Conservation (phyloP, 495 filamentous ascomycete genomes). For the Daldinia caldariorum region DNA sequence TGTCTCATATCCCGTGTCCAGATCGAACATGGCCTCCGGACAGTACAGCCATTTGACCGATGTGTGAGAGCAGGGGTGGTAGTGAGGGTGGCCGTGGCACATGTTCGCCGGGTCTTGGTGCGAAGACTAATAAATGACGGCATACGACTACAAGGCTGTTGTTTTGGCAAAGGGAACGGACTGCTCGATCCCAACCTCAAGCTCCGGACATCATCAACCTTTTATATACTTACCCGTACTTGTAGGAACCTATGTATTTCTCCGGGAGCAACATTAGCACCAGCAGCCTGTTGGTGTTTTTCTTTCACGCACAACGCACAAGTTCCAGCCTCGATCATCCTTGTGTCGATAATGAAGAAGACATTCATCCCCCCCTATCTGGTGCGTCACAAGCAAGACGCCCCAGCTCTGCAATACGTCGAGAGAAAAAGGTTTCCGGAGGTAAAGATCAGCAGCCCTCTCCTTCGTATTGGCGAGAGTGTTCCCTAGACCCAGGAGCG, state of each 20-base stretch:
- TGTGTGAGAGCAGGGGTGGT: slow-evolving; percentile 55
- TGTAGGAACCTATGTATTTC: slow-evolving; percentile 34
- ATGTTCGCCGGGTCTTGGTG: slow-evolving; percentile 41
- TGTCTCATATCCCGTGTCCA: slow-evolving; percentile 54
- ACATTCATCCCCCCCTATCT: slow-evolving; percentile 21
- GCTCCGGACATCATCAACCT: slow-evolving; percentile 29
- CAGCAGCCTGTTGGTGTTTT: slow-evolving; percentile 11
- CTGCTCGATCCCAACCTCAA: slow-evolving; percentile 2
- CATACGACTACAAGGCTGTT: slow-evolving; percentile 15
- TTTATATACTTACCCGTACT: slow-evolving; percentile 34
- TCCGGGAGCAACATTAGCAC: slow-evolving; percentile 31
- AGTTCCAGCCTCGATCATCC: slow-evolving; percentile 46
- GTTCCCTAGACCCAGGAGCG: slow-evolving; percentile 30
- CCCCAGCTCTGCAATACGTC: slow-evolving; percentile 33
- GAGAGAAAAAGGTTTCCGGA: slow-evolving; percentile 22
- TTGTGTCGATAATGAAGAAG: slow-evolving; percentile 39
- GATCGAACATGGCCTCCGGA: slow-evolving; percentile 53
- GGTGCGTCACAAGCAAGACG: slow-evolving; percentile 28
- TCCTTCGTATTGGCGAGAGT: slow-evolving; percentile 37
- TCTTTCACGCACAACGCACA: slow-evolving; percentile 34
- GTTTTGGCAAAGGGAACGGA: slow-evolving; percentile 20
- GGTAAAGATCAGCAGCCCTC: slow-evolving; percentile 36
- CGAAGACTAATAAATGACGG: slow-evolving; percentile 1
- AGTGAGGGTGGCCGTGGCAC: slow-evolving; percentile 58
- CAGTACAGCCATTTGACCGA: slow-evolving; percentile 59